Conservation (phyloP, 208 protist genomes). For the Zelonia costaricensis region DNA sequence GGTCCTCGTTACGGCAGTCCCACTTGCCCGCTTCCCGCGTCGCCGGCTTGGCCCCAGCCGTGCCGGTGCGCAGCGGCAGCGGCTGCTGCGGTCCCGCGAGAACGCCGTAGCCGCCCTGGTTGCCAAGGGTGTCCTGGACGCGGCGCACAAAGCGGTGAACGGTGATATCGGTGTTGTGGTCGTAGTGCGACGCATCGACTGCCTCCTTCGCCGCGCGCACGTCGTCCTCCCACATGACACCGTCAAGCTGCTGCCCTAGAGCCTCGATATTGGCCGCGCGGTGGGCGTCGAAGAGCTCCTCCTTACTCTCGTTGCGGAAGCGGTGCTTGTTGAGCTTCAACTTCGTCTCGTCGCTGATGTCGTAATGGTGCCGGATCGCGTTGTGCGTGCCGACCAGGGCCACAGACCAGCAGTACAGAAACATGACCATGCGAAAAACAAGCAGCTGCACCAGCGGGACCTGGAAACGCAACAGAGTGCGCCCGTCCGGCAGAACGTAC, state of each 20-base stretch:
- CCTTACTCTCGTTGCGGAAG: conserved; percentile 53
- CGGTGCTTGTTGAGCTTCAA: conserved; percentile 60
- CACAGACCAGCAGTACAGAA: conserved; percentile 58
- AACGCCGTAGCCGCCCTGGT: conserved; percentile 6
- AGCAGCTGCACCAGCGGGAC: conserved; percentile 43
- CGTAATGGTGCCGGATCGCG: conserved; percentile 76
- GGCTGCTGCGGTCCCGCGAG: background rate
- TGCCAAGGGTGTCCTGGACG: conserved; percentile 58
- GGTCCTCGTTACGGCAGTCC: conserved; percentile 86
- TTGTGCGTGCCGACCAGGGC: conserved; percentile 59
- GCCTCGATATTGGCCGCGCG: conserved; percentile 69
- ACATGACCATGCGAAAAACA: conserved; percentile 35
- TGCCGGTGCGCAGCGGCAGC: background rate
- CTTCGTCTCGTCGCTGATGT: conserved; percentile 78
- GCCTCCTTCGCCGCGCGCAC: conserved; percentile 80
- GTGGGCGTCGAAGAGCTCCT: conserved; percentile 63
- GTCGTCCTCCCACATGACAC: conserved; percentile 75
- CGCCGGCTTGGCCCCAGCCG: background rate
- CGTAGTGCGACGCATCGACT: conserved; percentile 77
- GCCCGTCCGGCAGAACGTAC: conserved; percentile 3
- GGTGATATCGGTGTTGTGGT: conserved; percentile 45
- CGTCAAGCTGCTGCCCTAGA: conserved; percentile 68
- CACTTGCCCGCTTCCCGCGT: conserved; percentile 34
- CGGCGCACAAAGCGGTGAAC: conserved; percentile 64
- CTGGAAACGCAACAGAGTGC: conserved; percentile 19